Base-by-base conservation (phyloP, 148 eudicot species). In the Drosera capensis region DNA sequence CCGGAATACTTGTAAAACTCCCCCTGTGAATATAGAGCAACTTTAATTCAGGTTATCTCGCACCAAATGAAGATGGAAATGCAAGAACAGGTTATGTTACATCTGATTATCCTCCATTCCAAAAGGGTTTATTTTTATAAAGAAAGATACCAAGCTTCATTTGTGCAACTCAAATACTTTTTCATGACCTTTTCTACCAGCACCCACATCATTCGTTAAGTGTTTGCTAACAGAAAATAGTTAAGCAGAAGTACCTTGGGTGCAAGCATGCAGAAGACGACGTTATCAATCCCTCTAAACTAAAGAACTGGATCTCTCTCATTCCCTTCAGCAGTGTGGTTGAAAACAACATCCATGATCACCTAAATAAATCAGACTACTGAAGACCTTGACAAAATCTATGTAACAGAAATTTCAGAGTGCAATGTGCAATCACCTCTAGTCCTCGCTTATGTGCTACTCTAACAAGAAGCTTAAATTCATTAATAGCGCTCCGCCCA, bases 281-380 rank as follows among this genome's bases (percentile, higher is more conserved):
- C 78, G 71, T 85, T 92, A 58, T 92, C 95, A 54, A 92, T 70
- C 50, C 99, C 99, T 68, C 83, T 74, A 58, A 92, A 92, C 30
- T 95, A 92, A 48, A 92, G 59, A 52, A 60, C 59, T 51, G 94
- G 94, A 57, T 95, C 99, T 66, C 70, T 80, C 62, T 92, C 88
- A 62, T 85, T 92, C 65, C 99, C 99, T 79, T 92, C 99, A 59
- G 99, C 95, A 24, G 99, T 85, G 67, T 92, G 99, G 62, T 92
- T 92, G 60, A 92, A 85, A 55, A 92, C 99, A 53, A 92, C 94
- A 63, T 92, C 99, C 99, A 92, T 85, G 60, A 92, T 63, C 25
- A 92, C 99, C 99, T 85, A 73, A 44, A 37, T 51, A 56, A 40
- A 15, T 37, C 23, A 23, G 31, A 40, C 17, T 25, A 55, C 31